Base-by-base conservation (phyloP, 306 rosid genomes). In the Begonia peltatifolia region DNA sequence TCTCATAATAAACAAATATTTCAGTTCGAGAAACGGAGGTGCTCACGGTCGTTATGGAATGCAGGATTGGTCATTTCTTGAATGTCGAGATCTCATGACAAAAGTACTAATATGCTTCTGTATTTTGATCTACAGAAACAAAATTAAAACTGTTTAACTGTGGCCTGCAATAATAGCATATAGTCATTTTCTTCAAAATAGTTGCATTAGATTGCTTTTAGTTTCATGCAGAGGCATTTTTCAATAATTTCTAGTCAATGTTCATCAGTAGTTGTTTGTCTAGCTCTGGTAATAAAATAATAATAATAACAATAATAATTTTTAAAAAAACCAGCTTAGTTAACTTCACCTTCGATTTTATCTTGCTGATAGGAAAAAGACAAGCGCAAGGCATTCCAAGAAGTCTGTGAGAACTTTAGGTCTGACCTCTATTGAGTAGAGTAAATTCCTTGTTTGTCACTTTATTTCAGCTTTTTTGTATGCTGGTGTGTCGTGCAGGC, bases 1-100 rank as follows among this genome's bases (percentile, higher is more conserved):
- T 66, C 41, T 23, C 41, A 4, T 30, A 10, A 53, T 52, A 53
- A 61, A 60, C 50, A 66, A 50, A 60, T 2, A 52, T 68, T 78
- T 60, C 77, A 89, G 93, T 76, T 58, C 35, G 44, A 82, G 80
- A 74, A 80, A 76, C 66, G 95, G 90, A 47, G 95, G 95, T 66
- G 97, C 94, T 22, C 97, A 89, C 52, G 81, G 90, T 64, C 94
- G 84, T 69, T 80, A 84, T 60, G 84, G 97, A 63, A 59, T 56
- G 13, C 83, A 83, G 43, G 97, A 89, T 62, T 89, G 97, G 97
- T 52, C 84, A 52, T 89, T 70, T 72, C 71, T 46, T 44, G 76
- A 71, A 72, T 89, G 97, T 68, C 85, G 95, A 60, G 90, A 72
- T 48, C 75, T 84, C 66, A 70, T 89, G 85, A 12, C 77, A 58